Conservation (phyloP, 768 basidiomycete species). For the Tulasnella calospora region DNA sequence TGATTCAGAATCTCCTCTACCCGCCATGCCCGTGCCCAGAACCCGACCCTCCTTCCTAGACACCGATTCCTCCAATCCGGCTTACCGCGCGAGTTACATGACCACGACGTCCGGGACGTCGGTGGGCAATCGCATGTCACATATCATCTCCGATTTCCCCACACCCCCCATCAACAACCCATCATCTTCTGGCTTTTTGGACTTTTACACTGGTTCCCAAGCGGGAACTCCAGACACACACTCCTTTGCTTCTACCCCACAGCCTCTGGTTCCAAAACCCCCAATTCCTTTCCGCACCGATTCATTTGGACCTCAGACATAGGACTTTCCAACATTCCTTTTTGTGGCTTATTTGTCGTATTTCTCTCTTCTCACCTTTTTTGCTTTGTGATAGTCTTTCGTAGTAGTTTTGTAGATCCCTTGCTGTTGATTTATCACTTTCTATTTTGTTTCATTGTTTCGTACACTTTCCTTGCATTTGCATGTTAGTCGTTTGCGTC, state of each 20-base stretch:
- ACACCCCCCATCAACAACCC: constrained; percentile 20
- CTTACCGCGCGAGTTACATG: constrained; percentile 18
- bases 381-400: neutral
- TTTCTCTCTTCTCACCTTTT: neutral
- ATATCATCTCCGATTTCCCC: constrained; percentile 29
- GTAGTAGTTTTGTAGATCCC: neutral
- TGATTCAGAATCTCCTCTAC: neutral
- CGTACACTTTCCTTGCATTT: neutral
- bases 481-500: neutral
- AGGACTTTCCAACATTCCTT: neutral
- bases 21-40: neutral
- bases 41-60: neutral
- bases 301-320: constrained; percentile 10
- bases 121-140: constrained; percentile 24
- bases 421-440: neutral
- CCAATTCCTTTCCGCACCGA: constrained; percentile 1
- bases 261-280: neutral
- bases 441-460: neutral
- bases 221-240: neutral
- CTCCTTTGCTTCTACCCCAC: neutral
- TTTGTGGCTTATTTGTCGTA: neutral
- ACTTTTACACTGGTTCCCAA: constrained; percentile 15
- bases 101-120: constrained; percentile 22
- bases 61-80: neutral
- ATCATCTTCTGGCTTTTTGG: constrained; percentile 7